These are phyloP conservation scores for Neonectria sp. DNA, from an alignment of 2,329 filamentous ascomycete genomes.

Conservation along the genomic window DNA sequence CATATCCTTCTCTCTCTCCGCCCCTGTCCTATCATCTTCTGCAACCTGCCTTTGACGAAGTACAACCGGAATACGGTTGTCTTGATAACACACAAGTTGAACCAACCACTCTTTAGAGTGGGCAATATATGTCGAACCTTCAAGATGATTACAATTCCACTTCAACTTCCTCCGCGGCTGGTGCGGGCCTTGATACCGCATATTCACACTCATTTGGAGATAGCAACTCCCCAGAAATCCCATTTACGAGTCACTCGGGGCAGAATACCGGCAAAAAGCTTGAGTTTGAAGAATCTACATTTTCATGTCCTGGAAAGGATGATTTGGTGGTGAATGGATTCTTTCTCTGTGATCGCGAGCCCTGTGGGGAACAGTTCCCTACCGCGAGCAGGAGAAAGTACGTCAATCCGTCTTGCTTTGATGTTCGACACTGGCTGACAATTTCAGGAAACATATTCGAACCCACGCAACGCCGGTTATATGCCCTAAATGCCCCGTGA, in stretches of 20 bases:
- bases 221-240: constrained; percentile 1
- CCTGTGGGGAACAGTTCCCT: constrained; percentile 22
- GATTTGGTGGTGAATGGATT: constrained; percentile 34
- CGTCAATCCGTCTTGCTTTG: background rate
- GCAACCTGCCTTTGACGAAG: background rate
- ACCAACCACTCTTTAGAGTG: constrained; percentile 37
- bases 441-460: constrained; percentile 40
- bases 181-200: background rate
- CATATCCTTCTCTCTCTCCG: background rate
- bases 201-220: constrained; percentile 13
- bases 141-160: constrained; percentile 13
- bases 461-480: constrained; percentile 36
- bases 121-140: constrained; percentile 11
- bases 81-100: constrained; percentile 19
- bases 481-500: constrained; percentile 32
- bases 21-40: background rate
- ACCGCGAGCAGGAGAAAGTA: constrained; percentile 35
- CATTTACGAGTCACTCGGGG: background rate
- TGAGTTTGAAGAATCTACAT: constrained; percentile 30
- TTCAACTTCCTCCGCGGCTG: background rate
- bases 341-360: constrained; percentile 30
- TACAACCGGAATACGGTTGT: constrained; percentile 1
- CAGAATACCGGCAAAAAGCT: constrained; percentile 6
- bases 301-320: constrained; percentile 33
- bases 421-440: constrained; percentile 4